These are phyloP conservation scores for Tinospora cordifolia DNA, from an alignment of 164 flowering plant genomes.

Conservation along the genomic window DNA sequence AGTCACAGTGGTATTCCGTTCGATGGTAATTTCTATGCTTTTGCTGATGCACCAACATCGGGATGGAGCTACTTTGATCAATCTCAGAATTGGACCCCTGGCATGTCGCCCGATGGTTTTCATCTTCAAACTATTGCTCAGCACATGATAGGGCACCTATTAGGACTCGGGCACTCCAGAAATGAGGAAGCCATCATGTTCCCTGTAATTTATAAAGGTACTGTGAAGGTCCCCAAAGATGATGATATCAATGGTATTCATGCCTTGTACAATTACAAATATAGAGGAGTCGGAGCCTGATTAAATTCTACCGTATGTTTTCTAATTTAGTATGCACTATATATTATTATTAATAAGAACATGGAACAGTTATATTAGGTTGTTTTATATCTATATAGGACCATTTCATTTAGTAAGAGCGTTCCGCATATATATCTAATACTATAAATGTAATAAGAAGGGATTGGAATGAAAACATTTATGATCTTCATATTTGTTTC, in stretches of 20 bases:
- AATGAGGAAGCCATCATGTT: conserved; percentile 25
- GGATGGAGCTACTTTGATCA: conserved; percentile 24
- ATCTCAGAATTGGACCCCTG: conserved; percentile 12
- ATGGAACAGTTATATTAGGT: too few relatives aligned
- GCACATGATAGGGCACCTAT: conserved; percentile 31
- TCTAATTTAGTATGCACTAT: too few relatives aligned
- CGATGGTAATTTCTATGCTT: conserved; percentile 28
- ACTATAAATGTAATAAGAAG: too few relatives aligned
- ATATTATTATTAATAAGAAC: too few relatives aligned
- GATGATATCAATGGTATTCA: conserved; percentile 23
- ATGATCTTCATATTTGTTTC: too few relatives aligned
- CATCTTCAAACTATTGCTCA: conserved; percentile 20
- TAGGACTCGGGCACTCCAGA: conserved; percentile 23
- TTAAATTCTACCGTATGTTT: too few relatives aligned
- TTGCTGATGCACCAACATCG: conserved; percentile 17
- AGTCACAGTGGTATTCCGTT: conserved; percentile 25
- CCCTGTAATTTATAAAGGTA: conserved; percentile 12
- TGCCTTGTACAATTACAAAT: neutral
- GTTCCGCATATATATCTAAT: too few relatives aligned
- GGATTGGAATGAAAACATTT: too few relatives aligned
- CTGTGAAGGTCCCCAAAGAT: conserved; percentile 13
- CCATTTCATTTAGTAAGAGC: too few relatives aligned
- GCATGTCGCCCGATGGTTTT: neutral
- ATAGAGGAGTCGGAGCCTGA: too few relatives aligned
- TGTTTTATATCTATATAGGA: too few relatives aligned